Evolutionary conservation across 2,329 filamentous ascomycete species (phyloP).

Genomic region (Penicillium sp.): DNA sequence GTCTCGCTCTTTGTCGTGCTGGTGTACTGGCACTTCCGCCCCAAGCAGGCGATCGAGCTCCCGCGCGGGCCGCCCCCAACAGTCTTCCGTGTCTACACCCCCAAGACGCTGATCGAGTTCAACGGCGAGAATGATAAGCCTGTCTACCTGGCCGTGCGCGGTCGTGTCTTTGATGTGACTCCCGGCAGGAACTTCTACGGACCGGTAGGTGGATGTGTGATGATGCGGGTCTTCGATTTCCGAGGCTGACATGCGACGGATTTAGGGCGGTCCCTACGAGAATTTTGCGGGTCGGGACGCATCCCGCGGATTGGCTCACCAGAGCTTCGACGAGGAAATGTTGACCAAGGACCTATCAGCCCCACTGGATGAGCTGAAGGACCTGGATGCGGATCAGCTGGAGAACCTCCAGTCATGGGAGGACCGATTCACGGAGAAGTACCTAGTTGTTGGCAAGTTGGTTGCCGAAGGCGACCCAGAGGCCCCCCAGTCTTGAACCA

Average conservation of each 20-base stretch:
- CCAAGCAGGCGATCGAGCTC: slow-evolving; percentile 51
- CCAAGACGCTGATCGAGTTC: slow-evolving; percentile 79
- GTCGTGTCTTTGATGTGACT: slow-evolving; percentile 86
- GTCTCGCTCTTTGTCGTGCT: slow-evolving; percentile 58
- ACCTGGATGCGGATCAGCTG: slow-evolving; percentile 70
- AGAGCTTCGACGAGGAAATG: slow-evolving; percentile 94
- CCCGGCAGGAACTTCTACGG: slow-evolving; percentile 92
- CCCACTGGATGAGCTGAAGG: slow-evolving; percentile 73
- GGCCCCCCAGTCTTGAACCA: slow-evolving; percentile 28
- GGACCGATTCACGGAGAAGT: slow-evolving; percentile 90
- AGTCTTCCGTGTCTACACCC: slow-evolving; percentile 82
- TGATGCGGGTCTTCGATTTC: background rate
- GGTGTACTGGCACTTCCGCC: slow-evolving; percentile 60
- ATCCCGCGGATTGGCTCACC: slow-evolving; percentile 79
- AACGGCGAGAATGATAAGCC: slow-evolving; percentile 72
- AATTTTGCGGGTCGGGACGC: slow-evolving; percentile 97
- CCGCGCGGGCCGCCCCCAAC: slow-evolving; percentile 63
- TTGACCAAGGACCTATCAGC: slow-evolving; percentile 85
- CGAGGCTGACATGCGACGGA: background rate
- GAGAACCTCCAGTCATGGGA: slow-evolving; percentile 90
- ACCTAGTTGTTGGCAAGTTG: slow-evolving; percentile 86
- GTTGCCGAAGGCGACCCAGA: slow-evolving; percentile 61
- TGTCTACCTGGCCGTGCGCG: slow-evolving; percentile 88
- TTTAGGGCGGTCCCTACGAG: slow-evolving; percentile 77
- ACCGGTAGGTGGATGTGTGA: slow-evolving; percentile 49